These are phyloP conservation scores for Nakazawaea peltata DNA, from an alignment of 805 yeast genomes.

Conservation along the genomic window DNA sequence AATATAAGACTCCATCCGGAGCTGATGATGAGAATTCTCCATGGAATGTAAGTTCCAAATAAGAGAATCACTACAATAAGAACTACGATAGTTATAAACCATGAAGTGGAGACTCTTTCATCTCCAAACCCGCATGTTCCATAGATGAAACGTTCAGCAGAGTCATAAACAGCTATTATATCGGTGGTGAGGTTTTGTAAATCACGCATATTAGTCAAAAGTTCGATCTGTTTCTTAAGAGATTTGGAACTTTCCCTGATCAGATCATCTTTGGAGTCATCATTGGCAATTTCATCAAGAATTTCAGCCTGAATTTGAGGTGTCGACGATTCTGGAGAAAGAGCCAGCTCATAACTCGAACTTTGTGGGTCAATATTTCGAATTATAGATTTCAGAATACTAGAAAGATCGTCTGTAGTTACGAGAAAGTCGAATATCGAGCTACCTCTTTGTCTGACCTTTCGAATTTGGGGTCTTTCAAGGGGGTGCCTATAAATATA, in stretches of 20 bases:
- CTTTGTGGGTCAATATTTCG: neutral
- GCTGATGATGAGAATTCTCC: conserved; percentile 50
- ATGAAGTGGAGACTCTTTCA: conserved; percentile 55
- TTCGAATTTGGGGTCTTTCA: conserved; percentile 32
- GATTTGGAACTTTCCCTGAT: conserved; percentile 2
- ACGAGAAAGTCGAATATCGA: conserved; percentile 35
- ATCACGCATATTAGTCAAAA: conserved; percentile 61
- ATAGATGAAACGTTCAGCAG: conserved; percentile 44
- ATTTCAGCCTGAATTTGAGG: too few species aligned
- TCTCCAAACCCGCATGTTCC: conserved; percentile 66
- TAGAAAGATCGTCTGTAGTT: conserved; percentile 10
- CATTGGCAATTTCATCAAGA: neutral
- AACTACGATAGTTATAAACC: conserved; percentile 34
- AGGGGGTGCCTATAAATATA: conserved; percentile 64
- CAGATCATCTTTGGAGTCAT: neutral
- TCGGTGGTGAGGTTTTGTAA: conserved; percentile 58
- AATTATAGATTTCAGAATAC: neutral
- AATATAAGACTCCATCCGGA: conserved; percentile 49
- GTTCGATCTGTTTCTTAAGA: conserved; percentile 23
- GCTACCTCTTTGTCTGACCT: conserved; percentile 43
- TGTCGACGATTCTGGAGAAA: neutral
- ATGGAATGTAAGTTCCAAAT: conserved; percentile 49
- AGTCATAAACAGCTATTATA: conserved; percentile 39
- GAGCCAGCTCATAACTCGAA: neutral
- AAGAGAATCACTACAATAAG: conserved; percentile 32